Conservation (phyloP, 2,329 filamentous ascomycete genomes). For the Reticulascus tulasneorum region DNA sequence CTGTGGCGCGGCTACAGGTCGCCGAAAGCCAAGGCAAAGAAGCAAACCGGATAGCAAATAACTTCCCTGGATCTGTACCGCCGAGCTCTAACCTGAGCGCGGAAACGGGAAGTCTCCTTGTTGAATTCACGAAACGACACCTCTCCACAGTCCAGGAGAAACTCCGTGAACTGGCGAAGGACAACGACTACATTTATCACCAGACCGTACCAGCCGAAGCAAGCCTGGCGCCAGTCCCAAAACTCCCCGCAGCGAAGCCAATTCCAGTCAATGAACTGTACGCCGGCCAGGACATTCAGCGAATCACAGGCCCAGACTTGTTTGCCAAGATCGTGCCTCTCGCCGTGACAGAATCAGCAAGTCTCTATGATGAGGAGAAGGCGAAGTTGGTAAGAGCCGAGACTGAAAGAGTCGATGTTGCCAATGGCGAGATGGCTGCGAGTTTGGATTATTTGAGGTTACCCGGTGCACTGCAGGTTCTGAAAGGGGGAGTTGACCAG, state of each 20-base stretch:
- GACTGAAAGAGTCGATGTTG: constrained; percentile 86
- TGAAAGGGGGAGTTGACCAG: constrained; percentile 91
- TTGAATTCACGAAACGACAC: constrained; percentile 83
- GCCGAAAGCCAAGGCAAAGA: constrained; percentile 77
- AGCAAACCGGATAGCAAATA: constrained; percentile 69
- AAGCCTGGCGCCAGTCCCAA: constrained; percentile 74
- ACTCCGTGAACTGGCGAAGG: constrained; percentile 71
- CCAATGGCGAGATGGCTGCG: constrained; percentile 93
- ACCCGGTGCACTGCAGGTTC: constrained; percentile 80
- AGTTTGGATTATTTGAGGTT: constrained; percentile 91
- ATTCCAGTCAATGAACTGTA: constrained; percentile 97
- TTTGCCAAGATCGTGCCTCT: constrained; percentile 96
- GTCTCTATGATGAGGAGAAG: constrained; percentile 97
- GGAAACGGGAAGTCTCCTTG: constrained; percentile 69
- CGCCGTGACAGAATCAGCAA: constrained; percentile 93
- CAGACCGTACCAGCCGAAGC: constrained; percentile 85
- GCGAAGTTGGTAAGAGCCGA: constrained; percentile 92
- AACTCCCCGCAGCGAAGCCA: constrained; percentile 90
- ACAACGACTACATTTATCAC: constrained; percentile 99
- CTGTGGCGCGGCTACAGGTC: constrained; percentile 76
- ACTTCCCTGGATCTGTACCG: constrained; percentile 76
- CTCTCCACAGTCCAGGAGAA: constrained; percentile 76
- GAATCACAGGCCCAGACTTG: constrained; percentile 93
- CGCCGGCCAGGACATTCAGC: constrained; percentile 92
- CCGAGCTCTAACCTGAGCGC: constrained; percentile 78